phyloP scores from a whole-genome alignment of 305 asterid species.

The Euphrasia arctica region DNA sequence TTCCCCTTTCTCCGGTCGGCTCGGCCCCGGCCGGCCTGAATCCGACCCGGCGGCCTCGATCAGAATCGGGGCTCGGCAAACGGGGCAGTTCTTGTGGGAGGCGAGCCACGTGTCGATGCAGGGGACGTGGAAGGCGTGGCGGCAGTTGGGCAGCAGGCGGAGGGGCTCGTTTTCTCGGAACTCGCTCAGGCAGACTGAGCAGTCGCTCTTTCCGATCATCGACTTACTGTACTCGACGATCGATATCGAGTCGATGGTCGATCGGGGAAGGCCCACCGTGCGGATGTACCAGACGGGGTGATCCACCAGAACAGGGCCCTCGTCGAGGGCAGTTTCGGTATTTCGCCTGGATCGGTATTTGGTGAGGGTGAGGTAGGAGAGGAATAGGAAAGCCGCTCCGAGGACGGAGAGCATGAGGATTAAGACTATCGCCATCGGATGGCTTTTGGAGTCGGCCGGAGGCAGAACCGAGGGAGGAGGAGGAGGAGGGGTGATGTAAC shows the following conservation, averaged over 20 bases:
- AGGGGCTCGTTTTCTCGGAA: slow-evolving; percentile 59
- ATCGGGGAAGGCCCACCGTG: slow-evolving; percentile 54
- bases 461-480: slow-evolving; percentile 28
- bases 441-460: slow-evolving; percentile 12
- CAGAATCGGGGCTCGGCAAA: slow-evolving; percentile 63
- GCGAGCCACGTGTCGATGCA: slow-evolving; percentile 79
- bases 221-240: slow-evolving; percentile 39
- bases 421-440: slow-evolving; percentile 34
- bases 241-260: slow-evolving; percentile 56
- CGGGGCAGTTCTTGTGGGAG: slow-evolving; percentile 66
- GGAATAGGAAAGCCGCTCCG: slow-evolving; percentile 40
- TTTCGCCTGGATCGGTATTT: slow-evolving; percentile 37
- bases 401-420: slow-evolving; percentile 53
- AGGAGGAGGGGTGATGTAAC: slow-evolving; percentile 1
- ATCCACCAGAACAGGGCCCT: slow-evolving; percentile 40
- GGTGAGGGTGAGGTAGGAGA: slow-evolving; percentile 36
- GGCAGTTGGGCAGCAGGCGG: slow-evolving; percentile 72
- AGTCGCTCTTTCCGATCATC: slow-evolving; percentile 51
- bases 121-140: slow-evolving; percentile 62
- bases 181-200: slow-evolving; percentile 72
- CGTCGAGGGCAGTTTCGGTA: neutral
- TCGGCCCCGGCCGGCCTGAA: slow-evolving; percentile 2
- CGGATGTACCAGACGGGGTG: slow-evolving; percentile 71
- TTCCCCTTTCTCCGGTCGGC: no score
- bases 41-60: slow-evolving; percentile 4